Conservation (phyloP, 2,329 filamentous ascomycete genomes). For the Zelopaecilomyces penicillatus region DNA sequence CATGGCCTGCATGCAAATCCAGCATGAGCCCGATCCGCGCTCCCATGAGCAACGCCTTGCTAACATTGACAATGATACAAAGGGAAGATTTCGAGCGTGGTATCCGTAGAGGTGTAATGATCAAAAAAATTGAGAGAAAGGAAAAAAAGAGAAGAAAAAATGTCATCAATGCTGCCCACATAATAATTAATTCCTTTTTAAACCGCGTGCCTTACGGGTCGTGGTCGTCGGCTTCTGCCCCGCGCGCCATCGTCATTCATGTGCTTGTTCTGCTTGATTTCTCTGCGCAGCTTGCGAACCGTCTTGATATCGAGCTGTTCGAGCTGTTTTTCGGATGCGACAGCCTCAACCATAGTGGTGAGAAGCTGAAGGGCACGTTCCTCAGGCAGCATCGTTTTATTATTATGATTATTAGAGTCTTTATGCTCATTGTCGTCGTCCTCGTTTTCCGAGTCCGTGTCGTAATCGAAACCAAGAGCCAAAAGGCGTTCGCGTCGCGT, state of each 20-base stretch:
- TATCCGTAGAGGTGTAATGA: background rate
- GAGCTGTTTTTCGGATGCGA: background rate
- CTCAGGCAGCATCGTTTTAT: background rate
- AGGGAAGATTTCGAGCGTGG: background rate
- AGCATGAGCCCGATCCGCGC: background rate
- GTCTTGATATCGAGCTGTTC: constrained; percentile 4
- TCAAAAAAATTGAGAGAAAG: background rate
- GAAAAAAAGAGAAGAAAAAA: background rate
- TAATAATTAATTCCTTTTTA: constrained; percentile 1
- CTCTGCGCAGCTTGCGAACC: constrained; percentile 7
- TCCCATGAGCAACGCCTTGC: background rate
- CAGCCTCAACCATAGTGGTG: background rate
- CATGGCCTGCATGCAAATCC: too few species aligned
- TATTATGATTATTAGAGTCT: background rate
- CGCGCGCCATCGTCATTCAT: background rate
- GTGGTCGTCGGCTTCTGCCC: constrained; percentile 1
- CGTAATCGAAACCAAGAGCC: constrained; percentile 17
- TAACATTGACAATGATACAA: background rate
- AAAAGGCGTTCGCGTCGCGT: constrained; percentile 14
- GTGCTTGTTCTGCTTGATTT: constrained; percentile 2
- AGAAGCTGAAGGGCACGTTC: constrained; percentile 4
- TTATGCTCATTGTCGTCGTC: constrained; percentile 2
- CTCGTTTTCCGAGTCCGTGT: constrained; percentile 12
- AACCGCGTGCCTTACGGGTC: background rate
- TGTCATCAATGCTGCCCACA: background rate